A percentile compares a stretch with the other conserved stretches of the same genome.
phyloP scores from a whole-genome alignment of 768 basidiomycete genomes.

The Rhizopogon vesiculosus region DNA sequence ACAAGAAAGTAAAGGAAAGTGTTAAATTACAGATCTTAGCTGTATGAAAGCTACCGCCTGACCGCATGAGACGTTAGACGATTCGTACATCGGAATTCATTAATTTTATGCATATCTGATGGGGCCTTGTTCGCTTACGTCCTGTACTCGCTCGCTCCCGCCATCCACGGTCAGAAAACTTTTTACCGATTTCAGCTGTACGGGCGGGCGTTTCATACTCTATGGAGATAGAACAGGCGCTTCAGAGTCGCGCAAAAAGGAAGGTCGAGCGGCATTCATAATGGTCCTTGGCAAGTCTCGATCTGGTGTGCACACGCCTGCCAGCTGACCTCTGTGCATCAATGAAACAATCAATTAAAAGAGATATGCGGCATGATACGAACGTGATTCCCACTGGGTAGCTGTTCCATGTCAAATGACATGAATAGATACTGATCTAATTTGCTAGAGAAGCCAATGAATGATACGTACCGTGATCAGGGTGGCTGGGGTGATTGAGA shows the following conservation, averaged over 20 bases:
- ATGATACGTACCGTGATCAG: conserved; percentile 2
- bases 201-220: conserved; percentile 15
- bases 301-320: conserved; percentile 6
- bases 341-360: conserved; percentile 23
- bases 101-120: conserved; percentile 16
- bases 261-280: conserved; percentile 22
- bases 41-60: background rate
- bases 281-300: conserved; percentile 11
- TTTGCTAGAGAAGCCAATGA: conserved; percentile 4
- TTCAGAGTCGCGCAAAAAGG: conserved; percentile 19
- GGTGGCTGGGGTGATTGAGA: conserved; percentile 23
- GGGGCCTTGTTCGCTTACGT: conserved; percentile 26
- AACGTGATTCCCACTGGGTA: conserved; percentile 5
- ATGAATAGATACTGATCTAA: conserved; percentile 9
- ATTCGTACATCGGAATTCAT: conserved; percentile 15
- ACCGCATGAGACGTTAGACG: background rate
- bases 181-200: conserved; percentile 11
- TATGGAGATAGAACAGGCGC: conserved; percentile 12
- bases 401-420: conserved; percentile 4
- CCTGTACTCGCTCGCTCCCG: conserved; percentile 26
- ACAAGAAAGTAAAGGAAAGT: background rate
- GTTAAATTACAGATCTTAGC: background rate
- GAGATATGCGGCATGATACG: conserved; percentile 8
- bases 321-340: conserved; percentile 16
- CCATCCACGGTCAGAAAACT: conserved; percentile 8